Evolutionary conservation across 2,329 filamentous ascomycete species (phyloP), one percentile per base, ranked within the genome.

Genomic region (Lachnellula occidentalis): DNA sequence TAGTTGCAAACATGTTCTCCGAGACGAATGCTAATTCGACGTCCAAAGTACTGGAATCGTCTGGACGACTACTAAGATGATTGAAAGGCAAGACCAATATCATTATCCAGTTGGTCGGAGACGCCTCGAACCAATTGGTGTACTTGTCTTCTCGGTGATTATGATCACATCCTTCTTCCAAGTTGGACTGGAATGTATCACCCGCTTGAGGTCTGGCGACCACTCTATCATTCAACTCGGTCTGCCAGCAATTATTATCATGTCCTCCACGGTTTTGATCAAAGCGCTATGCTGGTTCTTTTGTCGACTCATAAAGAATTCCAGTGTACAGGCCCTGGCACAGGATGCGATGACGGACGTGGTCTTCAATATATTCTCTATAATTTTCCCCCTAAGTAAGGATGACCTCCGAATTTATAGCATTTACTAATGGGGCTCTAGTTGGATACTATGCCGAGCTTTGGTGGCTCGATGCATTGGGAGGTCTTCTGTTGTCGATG

Each of bases 391-490:
- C 0, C 71, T 85, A 27, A 61, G 67, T 69, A 65, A 48, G 62
- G 50, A 14, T 11, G 15, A 9, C 9, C 19, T n/a, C 21, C 49
- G 6, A 15, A 17, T 27, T 0, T 14, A 14, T 19, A n/a, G 24
- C 11, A 47, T 5, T 31, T 27, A 7, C 49, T 61, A 41, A 54
- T 27, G 21, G 9, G 17, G 7, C 34, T 27, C 12, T 34, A 70
- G 76, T 87, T 48, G 85, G 85, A 6, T 74, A 79, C 61, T 73
- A 79, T 48, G 73, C 78, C 4, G 66, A 79, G 22, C 64, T 85
- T 14, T 88, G 85, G 84, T 87, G 84, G 84, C 74, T 88, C 14
- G 85, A 88, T 65, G 73, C 75, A 5, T 72, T 79, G 0, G 85
- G 84, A 52, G 85, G 84, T 3, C 77, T 79, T 0, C 63, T 86